Base-by-base conservation (phyloP, 371 early-diverging fungal species). In the Lichtheimia ramosa region DNA sequence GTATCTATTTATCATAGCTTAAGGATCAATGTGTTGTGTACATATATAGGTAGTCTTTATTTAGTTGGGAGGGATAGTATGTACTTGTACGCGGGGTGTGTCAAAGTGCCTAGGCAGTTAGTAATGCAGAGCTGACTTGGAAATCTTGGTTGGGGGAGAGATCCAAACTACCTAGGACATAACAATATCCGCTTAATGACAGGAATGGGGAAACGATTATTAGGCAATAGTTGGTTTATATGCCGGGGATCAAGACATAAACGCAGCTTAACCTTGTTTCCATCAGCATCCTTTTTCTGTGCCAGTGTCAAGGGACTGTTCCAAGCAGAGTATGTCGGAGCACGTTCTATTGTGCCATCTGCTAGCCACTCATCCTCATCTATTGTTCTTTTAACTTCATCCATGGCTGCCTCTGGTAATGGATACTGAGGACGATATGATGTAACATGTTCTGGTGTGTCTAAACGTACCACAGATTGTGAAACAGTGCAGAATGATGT, bases 271-370 rank as follows among this genome's bases (percentile, higher is more conserved):
- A 62, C 58, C 10, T 63, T 56, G 0, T 66, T 63, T 0, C 73
- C 58, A 15, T 18, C 12, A 41, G 15, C 24, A 63, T 63, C 50
- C 65, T 68, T 34, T 64, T 70, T 7, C 54, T 58, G 13, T 3
- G 66, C 68, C 0, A 74, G 39, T 1, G 67, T 68, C 0, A 74
- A 40, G 0, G 74, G 65, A 48, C 52, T 65, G 23, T 73, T 73
- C 51, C 59, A 64, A 5, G 54, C 43, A 4, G 24, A 54, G 16
- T 61, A 40, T 3, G 20, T 14, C 3, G 21, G 6, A 0, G 55
- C 55, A 2, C 13, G 16, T 27, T 25, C 52, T 43, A 59, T 62
- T 12, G 41, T 52, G 1, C 58, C 41, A 14, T 59, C 48, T 8
- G n/a, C 28, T 8, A 58, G 13, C 61, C 63, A 63, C 20, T 43